phyloP scores from a whole-genome alignment of 1,284 basidiomycete species.

The Fistulina hepatica region DNA sequence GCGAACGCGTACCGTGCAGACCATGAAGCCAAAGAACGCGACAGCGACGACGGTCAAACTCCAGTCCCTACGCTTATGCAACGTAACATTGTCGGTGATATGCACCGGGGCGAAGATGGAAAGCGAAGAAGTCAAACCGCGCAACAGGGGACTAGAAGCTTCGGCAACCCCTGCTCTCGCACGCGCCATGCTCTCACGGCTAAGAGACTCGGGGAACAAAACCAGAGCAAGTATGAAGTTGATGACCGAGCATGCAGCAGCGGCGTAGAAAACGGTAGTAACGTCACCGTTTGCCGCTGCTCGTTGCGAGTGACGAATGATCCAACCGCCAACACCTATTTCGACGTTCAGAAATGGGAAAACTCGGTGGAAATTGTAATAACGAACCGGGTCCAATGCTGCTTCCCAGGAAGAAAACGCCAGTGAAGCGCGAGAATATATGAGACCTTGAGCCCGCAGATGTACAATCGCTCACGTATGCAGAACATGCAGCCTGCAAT shows the following conservation, averaged over 20 bases:
- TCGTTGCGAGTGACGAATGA: conserved; percentile 39
- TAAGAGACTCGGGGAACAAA: conserved; percentile 36
- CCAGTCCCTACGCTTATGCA: conserved; percentile 27
- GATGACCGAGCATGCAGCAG: conserved; percentile 25
- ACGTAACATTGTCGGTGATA: conserved; percentile 20
- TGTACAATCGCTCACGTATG: conserved; percentile 82
- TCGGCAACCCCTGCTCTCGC: conserved; percentile 9
- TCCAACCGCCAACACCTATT: conserved; percentile 49
- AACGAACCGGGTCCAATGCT: conserved; percentile 45
- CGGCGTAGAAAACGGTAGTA: conserved; percentile 31
- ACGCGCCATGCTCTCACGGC: conserved; percentile 15
- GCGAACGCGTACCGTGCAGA: conserved; percentile 33
- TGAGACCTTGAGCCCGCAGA: conserved; percentile 73
- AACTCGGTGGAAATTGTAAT: neutral
- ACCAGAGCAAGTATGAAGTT: conserved; percentile 32
- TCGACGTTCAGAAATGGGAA: conserved; percentile 3
- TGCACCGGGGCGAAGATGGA: conserved; percentile 36
- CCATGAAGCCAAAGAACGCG: conserved; percentile 35
- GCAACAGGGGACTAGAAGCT: conserved; percentile 13
- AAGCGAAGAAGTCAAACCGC: conserved; percentile 31
- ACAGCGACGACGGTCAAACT: conserved; percentile 36
- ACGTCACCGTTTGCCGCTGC: conserved; percentile 13
- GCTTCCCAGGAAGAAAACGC: conserved; percentile 62
- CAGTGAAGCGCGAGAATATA: conserved; percentile 71
- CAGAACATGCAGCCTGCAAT: conserved; percentile 65